Percentiles rank a stretch among this genome's conserved stretches.
phyloP scores from a whole-genome alignment of 805 yeast genomes.

The Wickerhamomyces hampshirensis region DNA sequence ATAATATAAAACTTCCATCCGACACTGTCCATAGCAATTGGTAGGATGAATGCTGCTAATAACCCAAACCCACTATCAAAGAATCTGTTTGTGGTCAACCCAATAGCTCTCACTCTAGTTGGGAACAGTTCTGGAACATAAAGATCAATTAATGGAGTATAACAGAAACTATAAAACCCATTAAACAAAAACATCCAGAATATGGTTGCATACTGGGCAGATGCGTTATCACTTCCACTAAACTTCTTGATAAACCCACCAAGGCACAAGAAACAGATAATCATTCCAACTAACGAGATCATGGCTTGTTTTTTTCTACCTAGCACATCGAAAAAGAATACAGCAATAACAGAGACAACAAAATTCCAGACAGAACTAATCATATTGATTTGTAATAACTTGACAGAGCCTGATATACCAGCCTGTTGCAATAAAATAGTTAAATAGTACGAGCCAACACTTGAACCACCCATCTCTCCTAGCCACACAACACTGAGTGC shows the following conservation, averaged over 20 bases:
- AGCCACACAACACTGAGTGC: constrained; percentile 7
- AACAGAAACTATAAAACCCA: constrained; percentile 12
- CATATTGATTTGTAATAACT: constrained; percentile 37
- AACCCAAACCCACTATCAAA: constrained; percentile 12
- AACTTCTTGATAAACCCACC: constrained; percentile 12
- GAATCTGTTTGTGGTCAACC: constrained; percentile 6
- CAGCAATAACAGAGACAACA: constrained; percentile 2
- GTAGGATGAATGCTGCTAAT: constrained; percentile 10
- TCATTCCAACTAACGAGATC: constrained; percentile 8
- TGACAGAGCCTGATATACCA: constrained; percentile 38
- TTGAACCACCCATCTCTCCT: constrained; percentile 13
- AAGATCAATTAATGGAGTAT: constrained; percentile 10
- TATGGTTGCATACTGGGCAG: constrained; percentile 14
- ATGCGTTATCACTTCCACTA: constrained; percentile 2
- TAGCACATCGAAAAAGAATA: constrained; percentile 7
- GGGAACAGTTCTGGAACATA: constrained; percentile 11
- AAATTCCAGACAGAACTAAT: constrained; percentile 10
- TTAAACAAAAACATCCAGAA: constrained; percentile 16
- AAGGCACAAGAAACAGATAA: constrained; percentile 7
- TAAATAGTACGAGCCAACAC: constrained; percentile 11
- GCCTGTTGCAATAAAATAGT: constrained; percentile 10
- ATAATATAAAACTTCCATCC: constrained; percentile 26
- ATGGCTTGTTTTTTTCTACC: constrained; percentile 11
- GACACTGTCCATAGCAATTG: constrained; percentile 25
- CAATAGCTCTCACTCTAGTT: constrained; percentile 7